Evolutionary conservation across 148 eudicot species (phyloP).

Genomic region (Chenopodium album): DNA sequence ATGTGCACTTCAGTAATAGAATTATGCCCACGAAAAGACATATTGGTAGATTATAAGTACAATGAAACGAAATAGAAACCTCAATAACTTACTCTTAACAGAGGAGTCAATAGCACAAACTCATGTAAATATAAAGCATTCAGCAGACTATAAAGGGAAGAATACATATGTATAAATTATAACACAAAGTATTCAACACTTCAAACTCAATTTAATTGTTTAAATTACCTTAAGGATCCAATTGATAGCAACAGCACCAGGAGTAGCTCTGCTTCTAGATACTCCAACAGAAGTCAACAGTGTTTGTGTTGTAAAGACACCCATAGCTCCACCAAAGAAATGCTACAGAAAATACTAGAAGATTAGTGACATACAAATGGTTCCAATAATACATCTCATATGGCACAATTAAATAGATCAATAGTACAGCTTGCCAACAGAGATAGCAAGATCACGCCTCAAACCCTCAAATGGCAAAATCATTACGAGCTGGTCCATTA

Average conservation of each 20-base stretch:
- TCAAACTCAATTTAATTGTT: slow-evolving; percentile 3
- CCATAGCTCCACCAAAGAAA: slow-evolving; percentile 99
- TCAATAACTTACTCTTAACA: neutral
- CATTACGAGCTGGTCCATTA: neutral
- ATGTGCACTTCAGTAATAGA: neutral
- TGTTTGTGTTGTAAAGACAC: slow-evolving; percentile 94
- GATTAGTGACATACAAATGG: slow-evolving; percentile 7
- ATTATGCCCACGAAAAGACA: neutral
- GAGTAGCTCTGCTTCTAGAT: slow-evolving; percentile 56
- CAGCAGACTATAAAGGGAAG: neutral
- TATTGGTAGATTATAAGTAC: neutral
- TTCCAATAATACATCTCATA: neutral
- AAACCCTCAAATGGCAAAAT: neutral
- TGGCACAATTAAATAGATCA: neutral
- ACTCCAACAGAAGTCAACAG: slow-evolving; percentile 85
- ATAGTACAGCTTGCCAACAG: neutral
- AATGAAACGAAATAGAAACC: neutral
- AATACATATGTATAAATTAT: neutral
- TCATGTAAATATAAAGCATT: neutral
- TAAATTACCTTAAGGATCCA: slow-evolving; percentile 92
- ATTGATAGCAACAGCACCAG: slow-evolving; percentile 94
- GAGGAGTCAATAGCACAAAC: neutral
- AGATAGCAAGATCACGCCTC: neutral
- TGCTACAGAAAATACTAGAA: slow-evolving; percentile 47
- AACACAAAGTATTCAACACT: neutral